Base-by-base conservation (phyloP, 164 flowering plant genomes). In the Liriodendron chinense region DNA sequence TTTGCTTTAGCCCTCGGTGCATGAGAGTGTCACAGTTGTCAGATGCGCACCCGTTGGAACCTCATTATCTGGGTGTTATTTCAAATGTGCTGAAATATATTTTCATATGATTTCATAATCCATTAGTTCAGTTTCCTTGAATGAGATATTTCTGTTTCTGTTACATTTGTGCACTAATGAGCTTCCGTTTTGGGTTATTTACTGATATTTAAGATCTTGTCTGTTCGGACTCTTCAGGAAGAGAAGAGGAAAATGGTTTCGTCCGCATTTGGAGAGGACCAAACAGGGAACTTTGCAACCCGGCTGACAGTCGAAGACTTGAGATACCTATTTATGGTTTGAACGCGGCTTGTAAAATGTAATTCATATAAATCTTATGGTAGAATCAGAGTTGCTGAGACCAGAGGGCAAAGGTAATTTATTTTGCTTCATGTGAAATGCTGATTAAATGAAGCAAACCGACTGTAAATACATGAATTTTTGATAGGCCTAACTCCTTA, bases 221-320 rank as follows among this genome's bases (percentile, higher is more conserved):
- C 59, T 53, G 59, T 53, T 53, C 34, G 1, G 22, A 25, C 18
- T 53, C 78, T 73, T 79, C 86, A 96, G 99, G 99, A 96, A 75
- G 93, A 96, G 47, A 96, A 96, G 83, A 87, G 96, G 75, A 90
- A 91, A 83, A 90, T 96, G 98, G 98, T 96, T 71, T 93, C 99
- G 34, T 92, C 99, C 23, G 99, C 99, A 59, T 94, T 94, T 84
- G 98, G 98, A 23, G 99, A 96, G 79, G 97, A 96, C 81, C 89
- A 81, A 23, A 75, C 80, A 22, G 77, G 96, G 14, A 86, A 84
- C 61, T 61, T 90, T 34, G 88, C 86, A 22, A 67, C 89, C 78
- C 91, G 94, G 10, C 86, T 95, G 23, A 95, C 97, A 2, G 88
- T 85, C 16, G 96, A 92, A 66, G 99, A 95, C 80, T 93, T 95